Evolutionary conservation across 2,329 filamentous ascomycete species (phyloP), one percentile per base, ranked within the genome.

Genomic region (Ambrosiella xylebori): DNA sequence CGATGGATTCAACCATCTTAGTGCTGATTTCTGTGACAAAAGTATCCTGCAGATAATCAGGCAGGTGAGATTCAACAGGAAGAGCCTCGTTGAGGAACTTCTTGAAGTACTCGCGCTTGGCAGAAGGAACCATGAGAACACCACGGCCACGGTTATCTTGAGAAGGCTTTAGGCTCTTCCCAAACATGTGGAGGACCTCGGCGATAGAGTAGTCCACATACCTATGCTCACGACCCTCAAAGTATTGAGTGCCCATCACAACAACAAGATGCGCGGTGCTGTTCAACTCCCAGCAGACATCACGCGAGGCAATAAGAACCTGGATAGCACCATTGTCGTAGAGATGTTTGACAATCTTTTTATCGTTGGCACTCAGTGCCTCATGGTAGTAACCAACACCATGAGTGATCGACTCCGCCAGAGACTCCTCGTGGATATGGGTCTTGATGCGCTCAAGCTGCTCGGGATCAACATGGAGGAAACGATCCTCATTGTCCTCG

Each of bases 301-400:
- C 91, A 57, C 93, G 82, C 59, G 79, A 81, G 27, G 78, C 79
- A 54, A 82, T 73, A 64, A 96, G 75, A 1, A 96, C 85, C 65
- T 96, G 91, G 41, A 95, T 88, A 4, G 88, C 90, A 47, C 90
- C 90, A 57, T 90, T 84, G 60, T 82, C 84, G 71, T 91, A 98
- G 15, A 98, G 78, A 70, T 95, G 87, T 66, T 90, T 86, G 36
- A 96, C 91, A 63, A 97, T 96, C 38, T 86, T 84, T 76, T 91
- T 95, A 69, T 98, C 93, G 60, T 84, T 91, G 41, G 80, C 76
- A 69, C 83, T 91, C 37, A 98, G 75, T 12, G 91, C 93, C 72
- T 98, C 93, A 66, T 98, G 93, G 70, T 91, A 97, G 71, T 98
- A 98, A 1, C 89, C 93, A 64, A 98, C 87, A 64, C 93, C 94